Evolutionary conservation across 257 asterid genomes (phyloP).

Genomic region (Fraxinus cuspidata): DNA sequence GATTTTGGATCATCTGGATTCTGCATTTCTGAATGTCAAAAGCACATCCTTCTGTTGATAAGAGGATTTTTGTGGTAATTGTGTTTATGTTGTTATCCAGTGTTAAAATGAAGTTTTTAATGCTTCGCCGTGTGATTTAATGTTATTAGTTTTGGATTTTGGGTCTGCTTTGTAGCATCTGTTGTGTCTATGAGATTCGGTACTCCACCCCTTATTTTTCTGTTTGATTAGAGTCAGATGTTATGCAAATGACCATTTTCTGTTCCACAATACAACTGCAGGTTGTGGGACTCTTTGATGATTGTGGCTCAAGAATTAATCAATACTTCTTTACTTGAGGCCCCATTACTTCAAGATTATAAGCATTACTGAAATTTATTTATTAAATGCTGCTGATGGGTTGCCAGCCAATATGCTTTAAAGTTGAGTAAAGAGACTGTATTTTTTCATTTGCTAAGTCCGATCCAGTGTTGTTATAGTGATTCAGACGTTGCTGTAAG

Average conservation of each 20-base stretch:
- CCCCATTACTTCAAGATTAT: slow-evolving; percentile 40
- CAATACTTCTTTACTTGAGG: slow-evolving; percentile 53
- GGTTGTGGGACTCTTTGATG: slow-evolving; percentile 71
- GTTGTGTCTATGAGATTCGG: background rate
- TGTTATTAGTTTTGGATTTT: background rate
- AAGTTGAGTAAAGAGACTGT: slow-evolving; percentile 58
- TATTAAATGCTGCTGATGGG: slow-evolving; percentile 46
- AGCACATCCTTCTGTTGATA: background rate
- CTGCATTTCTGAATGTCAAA: background rate
- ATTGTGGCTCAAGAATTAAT: slow-evolving; percentile 51
- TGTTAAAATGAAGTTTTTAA: background rate
- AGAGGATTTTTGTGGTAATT: background rate
- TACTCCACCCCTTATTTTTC: slow-evolving; percentile 9
- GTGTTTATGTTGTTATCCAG: background rate
- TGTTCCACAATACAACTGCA: slow-evolving; percentile 68
- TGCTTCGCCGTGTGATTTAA: background rate
- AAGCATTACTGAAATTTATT: slow-evolving; percentile 46
- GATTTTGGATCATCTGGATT: background rate
- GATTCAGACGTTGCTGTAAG: slow-evolving; percentile 48
- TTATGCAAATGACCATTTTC: slow-evolving; percentile 47
- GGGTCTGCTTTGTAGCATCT: background rate
- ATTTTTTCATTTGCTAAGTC: slow-evolving; percentile 47
- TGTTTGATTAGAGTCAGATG: slow-evolving; percentile 29
- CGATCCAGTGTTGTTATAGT: slow-evolving; percentile 31
- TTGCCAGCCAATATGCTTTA: slow-evolving; percentile 55